Base-by-base conservation (phyloP, 2,329 filamentous ascomycete species). In the Trichoderma gracile region DNA sequence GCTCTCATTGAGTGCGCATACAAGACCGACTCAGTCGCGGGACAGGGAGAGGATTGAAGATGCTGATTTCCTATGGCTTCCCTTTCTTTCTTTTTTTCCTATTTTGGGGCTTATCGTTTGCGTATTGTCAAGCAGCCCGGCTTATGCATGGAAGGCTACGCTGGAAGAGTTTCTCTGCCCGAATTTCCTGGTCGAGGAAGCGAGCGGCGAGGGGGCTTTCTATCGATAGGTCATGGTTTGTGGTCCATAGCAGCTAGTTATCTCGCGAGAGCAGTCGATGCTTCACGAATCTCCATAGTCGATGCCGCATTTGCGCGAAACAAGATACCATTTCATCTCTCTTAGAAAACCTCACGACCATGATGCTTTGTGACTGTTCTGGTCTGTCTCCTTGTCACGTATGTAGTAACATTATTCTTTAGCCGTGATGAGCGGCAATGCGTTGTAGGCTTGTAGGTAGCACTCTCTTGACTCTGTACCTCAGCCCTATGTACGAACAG, bases 401-500 rank as follows among this genome's bases (percentile, higher is more conserved):
- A 49, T 27, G 45, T 12, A 49, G 43, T 23, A 59, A 10, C 15
- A 0, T 15, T 6, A 23, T 0, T 19, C n/a, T 23, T 8, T 7
- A 38, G 50, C 9, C 2, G 8, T 30, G 27, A 38, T 38, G 33
- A 38, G 33, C 33, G 33, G 33, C 10, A 30, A 19, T 19, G 25
- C 47, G n/a, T 0, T 50, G 23, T 5, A 10, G 56, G 19, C 45
- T 21, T 46, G 33, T 12, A 38, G 33, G 33, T 38, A 38, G 33
- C 10, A 12, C 33, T 38, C 33, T 14, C n/a, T n/a, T n/a, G n/a
- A n/a, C n/a, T n/a, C 10, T 38, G 14, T 2, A 10, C 5, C 33
- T 59, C 62, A 64, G 53, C 62, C 62, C 62, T 64, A 59, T n/a
- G n/a, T n/a, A n/a, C n/a, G n/a, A 52, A 43, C 23, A 15, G 47